These are phyloP conservation scores for Tothia fuscella DNA, from an alignment of 2,329 filamentous ascomycete genomes.

Conservation along the genomic window DNA sequence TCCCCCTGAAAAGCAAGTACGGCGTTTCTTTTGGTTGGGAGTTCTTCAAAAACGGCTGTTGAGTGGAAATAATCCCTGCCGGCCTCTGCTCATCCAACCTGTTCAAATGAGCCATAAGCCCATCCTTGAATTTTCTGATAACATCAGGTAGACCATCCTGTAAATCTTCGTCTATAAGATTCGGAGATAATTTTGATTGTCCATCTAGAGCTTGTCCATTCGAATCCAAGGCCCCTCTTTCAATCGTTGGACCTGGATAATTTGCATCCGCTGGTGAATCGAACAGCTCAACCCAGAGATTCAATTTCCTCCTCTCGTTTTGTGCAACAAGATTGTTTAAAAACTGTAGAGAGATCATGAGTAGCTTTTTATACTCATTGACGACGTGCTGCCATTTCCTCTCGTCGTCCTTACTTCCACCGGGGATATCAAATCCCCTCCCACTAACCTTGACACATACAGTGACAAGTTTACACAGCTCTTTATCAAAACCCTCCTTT, in stretches of 20 bases:
- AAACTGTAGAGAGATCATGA: slow-evolving; percentile 55
- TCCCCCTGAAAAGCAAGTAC: slow-evolving; percentile 28
- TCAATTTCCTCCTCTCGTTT: slow-evolving; percentile 53
- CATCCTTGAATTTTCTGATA: slow-evolving; percentile 6
- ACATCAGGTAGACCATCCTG: slow-evolving; percentile 4
- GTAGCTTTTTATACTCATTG: slow-evolving; percentile 52
- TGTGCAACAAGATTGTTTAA: slow-evolving; percentile 54
- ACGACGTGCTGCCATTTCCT: slow-evolving; percentile 51
- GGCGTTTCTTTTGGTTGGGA: slow-evolving; percentile 26
- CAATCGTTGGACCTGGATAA: background rate
- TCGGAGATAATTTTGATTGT: background rate
- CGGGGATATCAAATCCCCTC: slow-evolving; percentile 52
- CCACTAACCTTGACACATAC: slow-evolving; percentile 53
- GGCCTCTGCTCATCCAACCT: background rate
- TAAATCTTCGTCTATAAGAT: background rate
- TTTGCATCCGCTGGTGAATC: slow-evolving; percentile 33
- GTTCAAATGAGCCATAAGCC: slow-evolving; percentile 7
- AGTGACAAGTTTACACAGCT: slow-evolving; percentile 49
- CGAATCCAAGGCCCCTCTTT: slow-evolving; percentile 1
- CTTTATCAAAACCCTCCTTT: slow-evolving; percentile 46
- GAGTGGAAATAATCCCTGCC: slow-evolving; percentile 10
- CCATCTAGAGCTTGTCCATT: background rate
- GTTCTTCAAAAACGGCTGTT: slow-evolving; percentile 16
- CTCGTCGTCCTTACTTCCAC: slow-evolving; percentile 46
- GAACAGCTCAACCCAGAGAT: slow-evolving; percentile 54